phyloP scores from a whole-genome alignment of 345 rosid species.

The Aquilaria yunnanensis region DNA sequence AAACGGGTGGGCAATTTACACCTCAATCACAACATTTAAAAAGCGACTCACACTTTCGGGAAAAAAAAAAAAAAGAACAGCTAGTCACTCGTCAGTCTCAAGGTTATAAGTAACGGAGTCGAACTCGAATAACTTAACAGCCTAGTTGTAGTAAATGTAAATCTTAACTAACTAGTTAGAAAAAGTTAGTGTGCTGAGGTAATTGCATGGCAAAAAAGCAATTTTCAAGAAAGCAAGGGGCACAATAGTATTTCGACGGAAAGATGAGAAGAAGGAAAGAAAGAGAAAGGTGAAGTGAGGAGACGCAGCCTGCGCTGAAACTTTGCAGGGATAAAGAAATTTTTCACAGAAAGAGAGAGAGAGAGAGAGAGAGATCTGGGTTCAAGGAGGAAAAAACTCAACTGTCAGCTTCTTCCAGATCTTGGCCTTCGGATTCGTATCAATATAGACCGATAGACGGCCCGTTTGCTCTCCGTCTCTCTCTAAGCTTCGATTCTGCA shows the following conservation, averaged over 20 bases:
- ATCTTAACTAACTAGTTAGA: not conserved
- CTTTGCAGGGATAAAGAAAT: not conserved
- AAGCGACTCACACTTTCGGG: too few species aligned
- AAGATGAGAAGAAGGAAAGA: not conserved
- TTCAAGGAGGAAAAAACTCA: constrained; percentile 24
- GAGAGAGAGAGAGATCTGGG: constrained; percentile 41
- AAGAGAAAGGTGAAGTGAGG: constrained; percentile 3
- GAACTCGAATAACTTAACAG: too few species aligned
- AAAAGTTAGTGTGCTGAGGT: not conserved
- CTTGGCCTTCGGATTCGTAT: constrained; percentile 18
- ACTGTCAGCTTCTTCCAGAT: constrained; percentile 11
- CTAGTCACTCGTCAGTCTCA: too few species aligned
- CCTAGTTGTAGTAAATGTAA: too few species aligned
- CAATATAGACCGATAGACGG: constrained; percentile 14
- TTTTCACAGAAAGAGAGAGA: constrained; percentile 1
- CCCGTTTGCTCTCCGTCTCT: constrained; percentile 17
- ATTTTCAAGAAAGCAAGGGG: constrained; percentile 12
- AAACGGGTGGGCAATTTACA: too few species aligned
- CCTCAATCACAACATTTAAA: too few species aligned
- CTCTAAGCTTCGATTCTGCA: constrained; percentile 7
- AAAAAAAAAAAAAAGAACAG: too few species aligned
- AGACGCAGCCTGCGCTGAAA: constrained; percentile 22
- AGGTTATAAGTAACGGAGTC: too few species aligned
- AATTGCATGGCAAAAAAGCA: constrained; percentile 22
- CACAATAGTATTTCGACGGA: not conserved